A percentile compares a stretch with the other conserved stretches of the same genome.
These are phyloP conservation scores for Candida dendrica DNA, from an alignment of 805 yeast genomes.

Conservation along the genomic window DNA sequence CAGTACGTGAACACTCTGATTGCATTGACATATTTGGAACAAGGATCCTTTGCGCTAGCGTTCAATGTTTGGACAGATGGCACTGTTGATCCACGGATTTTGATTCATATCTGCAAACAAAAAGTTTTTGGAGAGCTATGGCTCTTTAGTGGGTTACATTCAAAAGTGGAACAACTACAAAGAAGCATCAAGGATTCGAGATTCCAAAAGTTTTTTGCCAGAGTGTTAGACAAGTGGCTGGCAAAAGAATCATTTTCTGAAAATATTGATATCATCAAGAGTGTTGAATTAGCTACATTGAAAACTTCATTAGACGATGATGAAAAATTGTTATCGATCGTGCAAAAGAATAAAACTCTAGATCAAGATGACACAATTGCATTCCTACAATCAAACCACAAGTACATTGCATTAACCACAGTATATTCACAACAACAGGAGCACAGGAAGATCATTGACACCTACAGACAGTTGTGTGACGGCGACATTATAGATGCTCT, in stretches of 20 bases:
- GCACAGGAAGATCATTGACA: constrained; percentile 4
- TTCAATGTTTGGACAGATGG: constrained; percentile 28
- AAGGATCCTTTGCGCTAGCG: constrained; percentile 6
- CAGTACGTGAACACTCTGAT: constrained; percentile 31
- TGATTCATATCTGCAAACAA: constrained; percentile 12
- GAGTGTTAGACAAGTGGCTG: constrained; percentile 18
- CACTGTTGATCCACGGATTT: constrained; percentile 16
- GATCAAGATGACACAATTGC: constrained; percentile 3
- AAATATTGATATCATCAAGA: constrained; percentile 9
- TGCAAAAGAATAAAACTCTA: constrained; percentile 1
- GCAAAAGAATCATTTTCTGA: constrained; percentile 8
- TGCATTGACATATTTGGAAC: constrained; percentile 23
- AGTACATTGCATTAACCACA: constrained; percentile 9
- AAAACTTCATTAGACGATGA: constrained; percentile 7
- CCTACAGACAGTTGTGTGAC: constrained; percentile 9
- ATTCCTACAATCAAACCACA: constrained; percentile 6
- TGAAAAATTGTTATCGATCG: constrained; percentile 3
- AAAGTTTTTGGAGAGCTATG: constrained; percentile 13
- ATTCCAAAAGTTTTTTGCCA: constrained; percentile 10
- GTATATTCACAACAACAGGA: constrained; percentile 2
- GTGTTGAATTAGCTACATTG: constrained; percentile 12
- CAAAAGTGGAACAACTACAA: constrained; percentile 8
- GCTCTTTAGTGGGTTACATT: constrained; percentile 14
- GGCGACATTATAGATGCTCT: constrained; percentile 6
- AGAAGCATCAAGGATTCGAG: constrained; percentile 11